Conservation (phyloP, 495 filamentous ascomycete species). For the Tetracladium marchalianum region DNA sequence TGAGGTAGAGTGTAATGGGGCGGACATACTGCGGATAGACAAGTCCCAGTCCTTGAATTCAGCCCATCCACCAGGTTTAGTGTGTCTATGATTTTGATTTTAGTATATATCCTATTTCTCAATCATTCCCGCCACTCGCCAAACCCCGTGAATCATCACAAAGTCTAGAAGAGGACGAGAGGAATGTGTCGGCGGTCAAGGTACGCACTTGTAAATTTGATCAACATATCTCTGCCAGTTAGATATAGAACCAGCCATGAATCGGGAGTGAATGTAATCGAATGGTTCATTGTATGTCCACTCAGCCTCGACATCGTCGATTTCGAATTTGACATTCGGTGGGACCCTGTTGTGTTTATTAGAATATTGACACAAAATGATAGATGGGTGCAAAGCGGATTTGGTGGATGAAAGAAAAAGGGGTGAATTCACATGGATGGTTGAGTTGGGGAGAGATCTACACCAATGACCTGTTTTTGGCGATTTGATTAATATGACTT, state of each 20-base stretch:
- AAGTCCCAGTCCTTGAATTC: conserved; percentile 1
- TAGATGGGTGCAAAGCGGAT: too few relatives aligned
- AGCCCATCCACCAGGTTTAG: background rate
- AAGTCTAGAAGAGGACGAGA: too few relatives aligned
- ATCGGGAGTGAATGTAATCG: conserved; percentile 21
- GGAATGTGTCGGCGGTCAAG: background rate
- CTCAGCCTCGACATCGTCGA: conserved; percentile 23
- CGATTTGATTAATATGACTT: too few relatives aligned
- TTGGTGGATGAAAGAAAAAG: background rate
- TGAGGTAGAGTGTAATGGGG: too few relatives aligned
- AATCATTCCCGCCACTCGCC: too few relatives aligned
- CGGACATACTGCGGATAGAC: too few relatives aligned
- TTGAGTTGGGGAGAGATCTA: conserved; percentile 7
- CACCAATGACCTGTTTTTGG: background rate
- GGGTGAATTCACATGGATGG: background rate
- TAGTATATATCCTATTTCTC: too few relatives aligned
- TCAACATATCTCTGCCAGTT: background rate
- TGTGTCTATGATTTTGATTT: background rate
- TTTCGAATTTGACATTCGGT: conserved; percentile 23
- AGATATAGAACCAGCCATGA: conserved; percentile 3
- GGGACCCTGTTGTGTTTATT: background rate
- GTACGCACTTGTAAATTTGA: background rate
- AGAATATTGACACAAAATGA: too few relatives aligned
- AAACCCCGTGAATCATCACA: too few relatives aligned
- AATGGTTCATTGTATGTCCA: conserved; percentile 22